Evolutionary conservation across 192 early-diverging fungal genomes (phyloP).

Genomic region (Radiomyces spectabilis): DNA sequence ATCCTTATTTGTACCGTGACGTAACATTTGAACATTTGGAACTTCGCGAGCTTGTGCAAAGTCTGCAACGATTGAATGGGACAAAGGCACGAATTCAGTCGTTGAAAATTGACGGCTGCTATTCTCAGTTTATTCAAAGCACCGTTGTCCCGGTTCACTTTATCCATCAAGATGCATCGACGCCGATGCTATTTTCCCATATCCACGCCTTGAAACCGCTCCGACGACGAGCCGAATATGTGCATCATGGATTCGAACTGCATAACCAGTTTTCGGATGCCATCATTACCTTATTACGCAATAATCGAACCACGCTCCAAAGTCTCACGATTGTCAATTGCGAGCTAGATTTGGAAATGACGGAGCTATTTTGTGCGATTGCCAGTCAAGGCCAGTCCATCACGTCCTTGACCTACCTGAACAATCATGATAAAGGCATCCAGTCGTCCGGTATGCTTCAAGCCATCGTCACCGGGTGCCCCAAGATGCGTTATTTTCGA

Average conservation of each 20-base stretch:
- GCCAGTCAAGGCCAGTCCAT: slow-evolving; percentile 32
- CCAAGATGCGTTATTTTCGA: slow-evolving; percentile 31
- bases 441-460: slow-evolving; percentile 25
- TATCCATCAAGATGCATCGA: slow-evolving; percentile 4
- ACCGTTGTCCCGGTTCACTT: slow-evolving; percentile 34
- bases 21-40: slow-evolving; percentile 36
- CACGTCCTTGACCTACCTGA: slow-evolving; percentile 24
- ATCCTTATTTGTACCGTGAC: slow-evolving; percentile 32
- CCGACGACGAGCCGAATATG: slow-evolving; percentile 35
- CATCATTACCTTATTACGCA: slow-evolving; percentile 27
- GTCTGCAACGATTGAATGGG: slow-evolving; percentile 26
- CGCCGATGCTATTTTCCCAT: slow-evolving; percentile 29
- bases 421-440: slow-evolving; percentile 32
- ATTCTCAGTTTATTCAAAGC: slow-evolving; percentile 33
- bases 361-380: slow-evolving; percentile 34
- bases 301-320: slow-evolving; percentile 26
- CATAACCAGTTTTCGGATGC: slow-evolving; percentile 37
- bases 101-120: slow-evolving; percentile 29
- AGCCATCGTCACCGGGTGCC: slow-evolving; percentile 36
- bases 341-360: slow-evolving; percentile 39
- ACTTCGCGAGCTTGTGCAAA: slow-evolving; percentile 28
- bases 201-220: slow-evolving; percentile 31
- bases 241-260: slow-evolving; percentile 30
- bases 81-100: slow-evolving; percentile 25
- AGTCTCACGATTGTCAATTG: slow-evolving; percentile 29